A percentile compares a stretch with the other conserved stretches of the same genome.
phyloP scores from a whole-genome alignment of 192 early-diverging fungal species.

The Podila clonocystis region DNA sequence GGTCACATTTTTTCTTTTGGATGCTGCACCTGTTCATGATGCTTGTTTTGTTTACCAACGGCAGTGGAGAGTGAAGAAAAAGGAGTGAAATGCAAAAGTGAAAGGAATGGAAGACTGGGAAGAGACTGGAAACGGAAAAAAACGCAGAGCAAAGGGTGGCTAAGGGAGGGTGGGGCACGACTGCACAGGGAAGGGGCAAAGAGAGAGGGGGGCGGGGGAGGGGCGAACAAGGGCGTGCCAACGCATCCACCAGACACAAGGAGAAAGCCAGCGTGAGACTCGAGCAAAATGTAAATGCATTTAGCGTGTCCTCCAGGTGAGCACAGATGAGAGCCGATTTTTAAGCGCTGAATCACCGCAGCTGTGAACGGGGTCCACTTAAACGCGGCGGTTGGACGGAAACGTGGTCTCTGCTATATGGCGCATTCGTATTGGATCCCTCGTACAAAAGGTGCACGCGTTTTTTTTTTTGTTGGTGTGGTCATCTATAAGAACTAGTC shows the following conservation, averaged over 20 bases:
- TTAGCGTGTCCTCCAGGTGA: too few species aligned
- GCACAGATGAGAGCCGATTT: too few species aligned
- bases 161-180: neutral
- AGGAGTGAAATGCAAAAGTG: neutral
- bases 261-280: neutral
- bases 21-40: too few species aligned
- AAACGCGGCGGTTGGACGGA: too few species aligned
- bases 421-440: too few species aligned
- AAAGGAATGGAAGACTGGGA: neutral
- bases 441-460: too few species aligned
- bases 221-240: neutral
- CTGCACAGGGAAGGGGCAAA: neutral
- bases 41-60: neutral
- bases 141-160: neutral
- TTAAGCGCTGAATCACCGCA: too few species aligned
- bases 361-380: too few species aligned
- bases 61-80: neutral
- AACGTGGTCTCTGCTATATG: too few species aligned
- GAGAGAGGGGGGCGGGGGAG: neutral
- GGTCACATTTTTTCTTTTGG: too few species aligned
- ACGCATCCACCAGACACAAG: neutral
- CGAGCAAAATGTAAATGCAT: neutral
- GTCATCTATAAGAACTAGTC: neutral
- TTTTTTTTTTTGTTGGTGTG: too few species aligned
- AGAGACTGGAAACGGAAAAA: neutral